These are phyloP conservation scores for Tolypocladium pustulatum DNA, from an alignment of 2,329 filamentous ascomycete genomes.

Conservation along the genomic window DNA sequence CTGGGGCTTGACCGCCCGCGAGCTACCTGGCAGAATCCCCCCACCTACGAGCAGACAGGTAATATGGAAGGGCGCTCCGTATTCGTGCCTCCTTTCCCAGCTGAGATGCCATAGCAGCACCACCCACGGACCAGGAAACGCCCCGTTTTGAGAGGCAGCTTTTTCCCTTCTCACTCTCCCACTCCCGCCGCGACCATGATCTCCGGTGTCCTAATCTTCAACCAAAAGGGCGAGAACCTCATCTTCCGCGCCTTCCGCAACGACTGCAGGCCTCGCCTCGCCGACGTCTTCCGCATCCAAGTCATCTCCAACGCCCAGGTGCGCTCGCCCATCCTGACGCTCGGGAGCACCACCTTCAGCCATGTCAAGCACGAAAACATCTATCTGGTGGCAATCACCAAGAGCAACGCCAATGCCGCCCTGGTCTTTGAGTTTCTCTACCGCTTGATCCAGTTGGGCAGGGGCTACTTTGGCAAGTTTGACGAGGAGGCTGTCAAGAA, in stretches of 20 bases:
- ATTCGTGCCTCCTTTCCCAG: not conserved
- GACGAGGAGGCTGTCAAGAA: constrained; percentile 99
- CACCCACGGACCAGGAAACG: not conserved
- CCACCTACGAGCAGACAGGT: not conserved
- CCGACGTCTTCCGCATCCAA: constrained; percentile 98
- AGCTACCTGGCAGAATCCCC: constrained; percentile 2
- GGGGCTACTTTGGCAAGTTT: constrained; percentile 97
- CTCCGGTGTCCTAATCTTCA: constrained; percentile 95
- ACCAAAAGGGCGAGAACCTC: constrained; percentile 98
- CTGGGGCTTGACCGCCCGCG: not conserved
- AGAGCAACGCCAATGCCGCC: constrained; percentile 97
- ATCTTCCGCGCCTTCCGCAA: constrained; percentile 99
- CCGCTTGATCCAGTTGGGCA: constrained; percentile 77
- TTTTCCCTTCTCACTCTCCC: not conserved
- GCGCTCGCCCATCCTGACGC: constrained; percentile 90
- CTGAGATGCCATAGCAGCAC: not conserved
- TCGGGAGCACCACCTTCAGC: constrained; percentile 96
- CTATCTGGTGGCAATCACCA: constrained; percentile 93
- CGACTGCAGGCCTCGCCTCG: constrained; percentile 92
- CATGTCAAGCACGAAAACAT: constrained; percentile 99
- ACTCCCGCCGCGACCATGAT: constrained; percentile 55
- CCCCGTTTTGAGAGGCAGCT: not conserved
- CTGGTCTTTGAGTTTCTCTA: constrained; percentile 98
- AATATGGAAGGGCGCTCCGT: not conserved
- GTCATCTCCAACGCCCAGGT: constrained; percentile 98